Evolutionary conservation across 805 yeast species (phyloP).

Genomic region (Yarrowia keelungensis): DNA sequence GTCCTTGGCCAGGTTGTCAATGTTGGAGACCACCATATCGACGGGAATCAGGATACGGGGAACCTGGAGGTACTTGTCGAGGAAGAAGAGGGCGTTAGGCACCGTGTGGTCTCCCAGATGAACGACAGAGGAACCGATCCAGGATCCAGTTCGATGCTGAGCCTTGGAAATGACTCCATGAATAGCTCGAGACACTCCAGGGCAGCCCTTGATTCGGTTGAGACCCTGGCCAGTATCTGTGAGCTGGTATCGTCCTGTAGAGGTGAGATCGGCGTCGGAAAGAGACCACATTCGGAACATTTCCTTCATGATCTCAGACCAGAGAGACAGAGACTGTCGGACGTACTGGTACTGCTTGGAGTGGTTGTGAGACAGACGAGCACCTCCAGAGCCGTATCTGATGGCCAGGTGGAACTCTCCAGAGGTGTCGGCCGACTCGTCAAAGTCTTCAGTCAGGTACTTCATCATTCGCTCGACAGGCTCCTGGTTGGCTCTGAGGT

Average conservation of each 20-base stretch:
- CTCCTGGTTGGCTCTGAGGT: conserved; percentile 68
- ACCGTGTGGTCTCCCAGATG: conserved; percentile 86
- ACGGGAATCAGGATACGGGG: conserved; percentile 79
- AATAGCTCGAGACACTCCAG: conserved; percentile 72
- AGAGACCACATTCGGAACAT: conserved; percentile 79
- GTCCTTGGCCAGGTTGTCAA: conserved; percentile 62
- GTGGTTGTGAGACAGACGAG: conserved; percentile 76
- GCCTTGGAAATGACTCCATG: conserved; percentile 70
- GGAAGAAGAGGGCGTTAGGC: conserved; percentile 79
- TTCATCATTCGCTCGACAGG: conserved; percentile 71
- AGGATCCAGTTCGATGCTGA: conserved; percentile 64
- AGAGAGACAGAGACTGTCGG: conserved; percentile 71
- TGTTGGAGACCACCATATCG: conserved; percentile 61
- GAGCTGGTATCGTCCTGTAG: conserved; percentile 59
- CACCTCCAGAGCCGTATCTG: conserved; percentile 68
- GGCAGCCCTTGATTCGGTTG: conserved; percentile 77
- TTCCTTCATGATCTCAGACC: conserved; percentile 81
- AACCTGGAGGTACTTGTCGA: conserved; percentile 81
- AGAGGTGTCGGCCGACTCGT: conserved; percentile 49
- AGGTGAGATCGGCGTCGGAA: conserved; percentile 74
- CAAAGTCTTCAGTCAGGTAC: conserved; percentile 58
- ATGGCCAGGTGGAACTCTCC: conserved; percentile 61
- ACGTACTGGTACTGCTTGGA: conserved; percentile 76
- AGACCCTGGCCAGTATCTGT: conserved; percentile 83
- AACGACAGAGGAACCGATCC: conserved; percentile 84